Conservation (phyloP, 495 filamentous ascomycete species). For the Daldinia childiae region DNA sequence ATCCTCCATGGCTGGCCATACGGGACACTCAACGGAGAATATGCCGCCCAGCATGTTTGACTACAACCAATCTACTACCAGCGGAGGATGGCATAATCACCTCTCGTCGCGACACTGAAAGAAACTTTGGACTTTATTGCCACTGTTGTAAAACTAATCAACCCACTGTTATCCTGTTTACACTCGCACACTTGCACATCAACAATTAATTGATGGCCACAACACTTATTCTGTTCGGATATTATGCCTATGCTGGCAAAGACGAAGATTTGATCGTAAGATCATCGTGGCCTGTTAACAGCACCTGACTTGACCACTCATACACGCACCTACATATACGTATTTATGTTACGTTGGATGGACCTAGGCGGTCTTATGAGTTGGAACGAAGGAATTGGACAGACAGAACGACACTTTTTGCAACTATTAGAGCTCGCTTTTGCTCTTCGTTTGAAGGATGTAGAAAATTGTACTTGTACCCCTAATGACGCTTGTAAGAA, state of each 20-base stretch:
- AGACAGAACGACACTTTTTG: neutral
- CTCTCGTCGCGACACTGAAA: neutral
- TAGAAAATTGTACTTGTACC: neutral
- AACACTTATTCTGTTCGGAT: neutral
- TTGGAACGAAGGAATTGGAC: neutral
- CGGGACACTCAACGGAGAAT: conserved; percentile 39
- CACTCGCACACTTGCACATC: neutral
- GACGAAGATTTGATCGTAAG: neutral
- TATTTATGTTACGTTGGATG: neutral
- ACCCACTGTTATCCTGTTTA: neutral
- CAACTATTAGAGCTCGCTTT: neutral
- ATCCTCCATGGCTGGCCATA: conserved; percentile 40
- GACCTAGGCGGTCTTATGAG: neutral
- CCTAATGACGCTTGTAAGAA: neutral
- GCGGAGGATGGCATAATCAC: neutral
- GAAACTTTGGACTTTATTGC: neutral
- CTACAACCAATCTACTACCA: neutral
- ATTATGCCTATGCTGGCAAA: neutral
- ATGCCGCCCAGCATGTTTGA: neutral
- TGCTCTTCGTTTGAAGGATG: neutral
- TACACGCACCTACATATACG: neutral
- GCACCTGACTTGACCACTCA: neutral
- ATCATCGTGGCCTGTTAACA: neutral
- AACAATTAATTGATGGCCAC: neutral
- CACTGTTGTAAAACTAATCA: neutral